A percentile compares a stretch with the other conserved stretches of the same genome.
Conservation (phyloP, 176 grass and related monocot genomes). For the Aegilops umbellulata region DNA sequence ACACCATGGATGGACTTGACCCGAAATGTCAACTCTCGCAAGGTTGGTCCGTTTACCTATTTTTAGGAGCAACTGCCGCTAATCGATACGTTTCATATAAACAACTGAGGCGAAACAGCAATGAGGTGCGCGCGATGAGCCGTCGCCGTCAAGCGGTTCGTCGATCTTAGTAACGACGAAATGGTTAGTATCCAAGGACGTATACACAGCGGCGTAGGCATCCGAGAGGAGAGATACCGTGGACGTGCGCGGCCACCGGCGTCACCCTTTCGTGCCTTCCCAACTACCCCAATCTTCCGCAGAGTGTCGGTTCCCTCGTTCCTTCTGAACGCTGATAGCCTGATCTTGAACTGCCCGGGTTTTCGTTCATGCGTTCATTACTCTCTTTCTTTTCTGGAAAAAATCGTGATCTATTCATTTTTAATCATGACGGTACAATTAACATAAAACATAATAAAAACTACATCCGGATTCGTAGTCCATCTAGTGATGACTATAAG, state of each 20-base stretch:
- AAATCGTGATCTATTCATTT: no score
- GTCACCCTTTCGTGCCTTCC: neutral
- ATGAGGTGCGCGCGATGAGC: neutral
- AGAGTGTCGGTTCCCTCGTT: neutral
- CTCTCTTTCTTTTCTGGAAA: no score
- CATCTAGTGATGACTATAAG: no score
- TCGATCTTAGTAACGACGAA: conserved; percentile 15
- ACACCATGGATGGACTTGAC: neutral
- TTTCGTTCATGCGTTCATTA: no score
- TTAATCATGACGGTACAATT: no score
- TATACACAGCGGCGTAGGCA: neutral
- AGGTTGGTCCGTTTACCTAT: neutral
- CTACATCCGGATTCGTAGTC: no score
- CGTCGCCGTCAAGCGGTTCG: conserved; percentile 10
- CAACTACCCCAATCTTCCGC: neutral
- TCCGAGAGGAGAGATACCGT: neutral
- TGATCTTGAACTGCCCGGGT: no score
- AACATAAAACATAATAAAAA: no score
- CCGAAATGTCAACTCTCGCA: neutral
- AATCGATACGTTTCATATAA: neutral
- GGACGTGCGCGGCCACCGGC: neutral
- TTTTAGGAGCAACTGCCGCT: neutral
- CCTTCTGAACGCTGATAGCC: neutral
- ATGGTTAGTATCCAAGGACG: neutral
- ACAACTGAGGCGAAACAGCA: neutral